phyloP scores from a whole-genome alignment of 352 stramenopile species.

The Phytophthora citrophthora region DNA sequence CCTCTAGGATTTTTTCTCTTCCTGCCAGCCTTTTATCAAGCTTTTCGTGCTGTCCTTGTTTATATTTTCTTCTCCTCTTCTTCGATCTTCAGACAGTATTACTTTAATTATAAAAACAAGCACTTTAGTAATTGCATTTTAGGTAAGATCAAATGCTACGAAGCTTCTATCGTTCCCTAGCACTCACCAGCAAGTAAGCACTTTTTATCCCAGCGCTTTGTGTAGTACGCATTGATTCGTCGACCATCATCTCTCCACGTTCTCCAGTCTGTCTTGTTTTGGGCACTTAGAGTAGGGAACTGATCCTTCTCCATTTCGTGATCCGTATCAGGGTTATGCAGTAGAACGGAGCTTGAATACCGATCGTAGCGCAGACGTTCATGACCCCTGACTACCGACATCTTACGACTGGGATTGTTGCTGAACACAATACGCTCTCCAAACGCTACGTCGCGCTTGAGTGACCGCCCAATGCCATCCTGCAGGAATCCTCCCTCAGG shows the following conservation, averaged over 20 bases:
- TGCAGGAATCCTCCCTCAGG: constrained; percentile 42
- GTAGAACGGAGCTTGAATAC: constrained; percentile 35
- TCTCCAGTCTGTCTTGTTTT: constrained; percentile 22
- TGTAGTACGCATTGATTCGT: constrained; percentile 60
- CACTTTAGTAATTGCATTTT: too few relatives aligned
- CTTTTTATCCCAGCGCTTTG: constrained; percentile 47
- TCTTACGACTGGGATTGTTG: constrained; percentile 61
- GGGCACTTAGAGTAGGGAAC: constrained; percentile 23
- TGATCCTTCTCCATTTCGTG: constrained; percentile 47
- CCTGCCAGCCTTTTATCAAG: too few relatives aligned
- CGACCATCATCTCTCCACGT: constrained; percentile 33
- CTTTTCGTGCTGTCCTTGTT: too few relatives aligned
- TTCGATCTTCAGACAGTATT: too few relatives aligned
- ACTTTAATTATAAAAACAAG: too few relatives aligned
- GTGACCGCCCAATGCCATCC: constrained; percentile 43
- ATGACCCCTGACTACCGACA: constrained; percentile 46
- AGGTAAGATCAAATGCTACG: too few relatives aligned
- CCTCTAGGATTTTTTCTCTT: too few relatives aligned
- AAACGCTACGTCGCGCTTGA: constrained; percentile 47
- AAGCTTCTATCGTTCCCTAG: constrained; percentile 6
- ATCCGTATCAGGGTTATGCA: constrained; percentile 49
- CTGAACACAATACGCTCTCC: constrained; percentile 50
- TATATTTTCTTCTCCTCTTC: too few relatives aligned
- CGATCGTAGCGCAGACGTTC: constrained; percentile 53
- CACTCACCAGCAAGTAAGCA: constrained; percentile 42